phyloP scores from a whole-genome alignment of 1,139 yeast genomes.

The Protomyces gravidus region DNA sequence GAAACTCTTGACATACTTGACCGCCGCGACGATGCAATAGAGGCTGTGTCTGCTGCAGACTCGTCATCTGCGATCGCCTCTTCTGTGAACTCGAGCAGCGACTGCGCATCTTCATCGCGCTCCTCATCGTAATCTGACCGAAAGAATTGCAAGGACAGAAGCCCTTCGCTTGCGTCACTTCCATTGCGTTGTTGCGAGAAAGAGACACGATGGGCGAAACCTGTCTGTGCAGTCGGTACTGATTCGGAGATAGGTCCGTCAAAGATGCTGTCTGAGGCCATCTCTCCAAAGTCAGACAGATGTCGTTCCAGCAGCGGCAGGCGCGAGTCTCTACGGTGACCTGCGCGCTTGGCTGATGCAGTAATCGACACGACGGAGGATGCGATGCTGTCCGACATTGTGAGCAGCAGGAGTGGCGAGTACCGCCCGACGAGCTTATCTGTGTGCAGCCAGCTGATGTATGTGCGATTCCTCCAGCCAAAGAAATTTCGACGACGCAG shows the following conservation, averaged over 20 bases:
- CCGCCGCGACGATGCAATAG: constrained; percentile 17
- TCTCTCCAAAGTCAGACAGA: constrained; percentile 25
- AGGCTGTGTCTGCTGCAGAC: constrained; percentile 26
- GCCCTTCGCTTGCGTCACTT: constrained; percentile 28
- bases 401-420: neutral
- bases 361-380: neutral
- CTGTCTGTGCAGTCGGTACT: constrained; percentile 29
- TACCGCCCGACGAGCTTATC: neutral
- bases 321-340: constrained; percentile 26
- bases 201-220: constrained; percentile 28
- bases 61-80: constrained; percentile 20
- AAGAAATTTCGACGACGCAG: too few species aligned
- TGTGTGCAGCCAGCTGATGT: too few species aligned
- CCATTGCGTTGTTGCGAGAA: constrained; percentile 6
- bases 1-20: constrained; percentile 12
- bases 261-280: constrained; percentile 31
- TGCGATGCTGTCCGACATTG: neutral
- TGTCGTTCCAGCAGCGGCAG: constrained; percentile 26
- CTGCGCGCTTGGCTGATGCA: neutral
- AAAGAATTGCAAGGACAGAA: constrained; percentile 27
- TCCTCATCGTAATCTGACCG: constrained; percentile 28
- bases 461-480: too few species aligned
- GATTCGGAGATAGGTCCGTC: constrained; percentile 31
- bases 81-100: constrained; percentile 22
- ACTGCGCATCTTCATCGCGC: constrained; percentile 26